phyloP scores from a whole-genome alignment of 257 asterid species.

The Salvia rosmarinus region DNA sequence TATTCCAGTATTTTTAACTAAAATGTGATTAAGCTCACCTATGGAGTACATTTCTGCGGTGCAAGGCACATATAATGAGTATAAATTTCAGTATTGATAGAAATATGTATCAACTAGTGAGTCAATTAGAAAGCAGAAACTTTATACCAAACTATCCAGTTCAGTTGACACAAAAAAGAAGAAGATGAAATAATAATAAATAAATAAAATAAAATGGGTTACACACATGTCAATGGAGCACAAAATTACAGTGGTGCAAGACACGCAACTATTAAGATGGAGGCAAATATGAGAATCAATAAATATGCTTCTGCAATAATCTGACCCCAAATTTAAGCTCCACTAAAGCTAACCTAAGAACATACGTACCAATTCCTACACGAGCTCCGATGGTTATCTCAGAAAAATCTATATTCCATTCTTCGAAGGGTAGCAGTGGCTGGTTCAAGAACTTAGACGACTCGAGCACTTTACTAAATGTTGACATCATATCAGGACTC shows the following conservation, averaged over 20 bases:
- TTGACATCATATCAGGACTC: constrained; percentile 58
- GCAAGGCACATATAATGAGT: not conserved
- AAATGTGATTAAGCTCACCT: not conserved
- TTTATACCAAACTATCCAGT: too few species aligned
- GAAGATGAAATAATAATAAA: too few species aligned
- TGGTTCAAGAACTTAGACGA: constrained; percentile 69
- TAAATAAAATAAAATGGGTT: too few species aligned
- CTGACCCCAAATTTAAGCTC: constrained; percentile 18
- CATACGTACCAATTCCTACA: constrained; percentile 81
- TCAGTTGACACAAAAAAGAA: too few species aligned
- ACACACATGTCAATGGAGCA: too few species aligned
- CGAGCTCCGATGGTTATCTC: constrained; percentile 83
- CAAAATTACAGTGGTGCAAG: too few species aligned
- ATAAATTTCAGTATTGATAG: not conserved
- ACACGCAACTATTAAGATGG: too few species aligned
- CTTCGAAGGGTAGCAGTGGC: constrained; percentile 79
- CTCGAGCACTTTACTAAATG: constrained; percentile 67
- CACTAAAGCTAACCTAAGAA: constrained; percentile 16
- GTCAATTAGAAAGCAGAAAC: too few species aligned
- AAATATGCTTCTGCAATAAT: too few species aligned
- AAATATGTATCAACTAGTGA: too few species aligned
- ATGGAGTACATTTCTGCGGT: not conserved
- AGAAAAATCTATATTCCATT: constrained; percentile 88
- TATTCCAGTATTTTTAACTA: not conserved
- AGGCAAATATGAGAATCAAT: too few species aligned